phyloP scores from a whole-genome alignment of 2,329 filamentous ascomycete species.

The Cytospora chrysosperma region DNA sequence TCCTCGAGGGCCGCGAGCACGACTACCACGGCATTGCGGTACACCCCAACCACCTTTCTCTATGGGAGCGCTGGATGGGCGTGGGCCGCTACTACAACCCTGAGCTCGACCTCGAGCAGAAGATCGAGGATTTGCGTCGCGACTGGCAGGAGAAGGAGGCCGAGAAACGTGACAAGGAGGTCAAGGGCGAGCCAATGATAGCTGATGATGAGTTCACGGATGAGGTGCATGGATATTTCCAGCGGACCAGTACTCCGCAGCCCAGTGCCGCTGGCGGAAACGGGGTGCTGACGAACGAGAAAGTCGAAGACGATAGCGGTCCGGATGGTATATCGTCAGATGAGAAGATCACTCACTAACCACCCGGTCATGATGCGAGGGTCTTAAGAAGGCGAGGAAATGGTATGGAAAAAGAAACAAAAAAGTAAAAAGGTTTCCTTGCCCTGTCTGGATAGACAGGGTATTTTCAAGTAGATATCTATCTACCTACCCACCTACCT shows the following conservation, averaged over 20 bases:
- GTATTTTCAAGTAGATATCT: background rate
- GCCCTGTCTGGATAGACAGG: background rate
- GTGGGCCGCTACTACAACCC: slow-evolving; percentile 81
- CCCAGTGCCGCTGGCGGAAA: background rate
- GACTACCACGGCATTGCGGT: slow-evolving; percentile 95
- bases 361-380: background rate
- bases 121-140: slow-evolving; percentile 76
- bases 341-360: background rate
- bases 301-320: no score
- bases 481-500: no score
- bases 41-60: slow-evolving; percentile 81
- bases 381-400: background rate
- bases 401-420: background rate
- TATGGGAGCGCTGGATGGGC: slow-evolving; percentile 82
- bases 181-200: slow-evolving; percentile 33
- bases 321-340: background rate
- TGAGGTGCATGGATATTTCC: slow-evolving; percentile 57
- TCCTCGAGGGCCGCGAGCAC: slow-evolving; percentile 70
- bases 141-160: slow-evolving; percentile 59
- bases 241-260: slow-evolving; percentile 28
- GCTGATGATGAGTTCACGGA: slow-evolving; percentile 52
- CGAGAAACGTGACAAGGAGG: slow-evolving; percentile 48
- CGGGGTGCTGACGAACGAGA: background rate
- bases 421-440: background rate
- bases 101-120: slow-evolving; percentile 76